Base-by-base conservation (phyloP, 352 stramenopile species). In the Globisporangium nodosum region DNA sequence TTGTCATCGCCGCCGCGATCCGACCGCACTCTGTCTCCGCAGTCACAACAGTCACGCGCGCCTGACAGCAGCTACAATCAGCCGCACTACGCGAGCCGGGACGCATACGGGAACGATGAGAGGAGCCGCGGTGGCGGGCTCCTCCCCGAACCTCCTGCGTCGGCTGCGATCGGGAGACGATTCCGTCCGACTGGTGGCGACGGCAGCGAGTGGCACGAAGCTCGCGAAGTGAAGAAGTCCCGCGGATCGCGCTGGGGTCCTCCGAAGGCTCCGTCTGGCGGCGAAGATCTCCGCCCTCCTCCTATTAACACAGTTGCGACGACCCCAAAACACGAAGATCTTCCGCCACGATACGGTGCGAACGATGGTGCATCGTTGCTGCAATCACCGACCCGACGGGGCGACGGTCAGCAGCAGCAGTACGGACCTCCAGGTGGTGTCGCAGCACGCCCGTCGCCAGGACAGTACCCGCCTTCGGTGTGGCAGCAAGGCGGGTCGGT, bases 191-290 rank as follows among this genome's bases (percentile, higher is more conserved):
- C 43, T 62, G 63, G 66, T 5, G 50, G 58, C 5, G 74, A 75
- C 8, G 46, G 49, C 24, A 54, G 71, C 40, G 68, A 73, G 3
- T 62, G 70, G 42, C 53, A 79, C 16, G 75, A 88, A 43, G 48
- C 49, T 15, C 77, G 81, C 16, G 65, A 73, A 37, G 12, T 56
- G 20, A 92, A 92, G 67, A 88, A 87, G 45, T 60, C 66, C n/a
- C 77, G 80, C 37, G 69, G 73, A 12, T 92, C 82, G 49, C 79
- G 82, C 20, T 92, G 82, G 82, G 82, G 79, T 1, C 81, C 81
- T 45, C 70, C 79, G 39, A 85, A 78, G 49, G 56, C 68, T 56
- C 56, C 68, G 37, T 66, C 67, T 30, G 35, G 43, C 30, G 5
- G 50, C 2, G 61, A 64, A 43, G 69, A 68, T 50, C 70, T 70